Base-by-base conservation (phyloP, 176 grass and related monocot genomes). In the Triticum aestivum region DNA sequence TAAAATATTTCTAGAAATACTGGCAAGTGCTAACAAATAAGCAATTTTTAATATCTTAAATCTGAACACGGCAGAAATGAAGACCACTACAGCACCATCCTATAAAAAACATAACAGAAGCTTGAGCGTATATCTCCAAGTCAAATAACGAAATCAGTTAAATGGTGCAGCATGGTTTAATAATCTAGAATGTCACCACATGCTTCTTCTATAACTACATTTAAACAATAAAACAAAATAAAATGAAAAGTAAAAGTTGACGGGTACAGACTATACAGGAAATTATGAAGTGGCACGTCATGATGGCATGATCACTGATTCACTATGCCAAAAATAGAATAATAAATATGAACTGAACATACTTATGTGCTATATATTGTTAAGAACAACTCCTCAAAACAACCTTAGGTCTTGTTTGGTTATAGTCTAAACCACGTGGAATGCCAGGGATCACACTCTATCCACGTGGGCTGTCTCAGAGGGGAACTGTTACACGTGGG, bases 21-120 rank as follows among this genome's bases (percentile, higher is more conserved):
- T 4, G 18, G 17, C 21, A 59, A 59, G 54, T 75, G 3, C 34
- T 77, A 42, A 54, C 5, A 45, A 67, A 80, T 33, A 51, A 82
- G 9, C 24, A 20, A 83, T n/a, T 58, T 59, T 26, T 66, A 4
- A 42, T 44, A 84, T 85, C 76, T 4, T 84, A 38, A 85, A 49
- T 77, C 20, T 34, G 11, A 18, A 29, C 8, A 85, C 29, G 52
- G 83, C 42, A 77, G 41, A 71, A 77, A 21, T 34, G 41, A 77
- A 66, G 27, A 81, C 15, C 39, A 65, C 26, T 45, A 21, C 61
- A 65, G 61, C 15, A 12, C 61, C 39, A 15, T 80, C 24, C 78
- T 39, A 39, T 17, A 65, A 65, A 62, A 8, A 42, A 42, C 1
- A 44, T 80, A 80, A 45, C 1, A 2, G 9, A 80, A 80, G 5